Evolutionary conservation across 495 filamentous ascomycete genomes (phyloP), one percentile per base, ranked within the genome.

Genomic region (Paragyromitra xinjiangensis): DNA sequence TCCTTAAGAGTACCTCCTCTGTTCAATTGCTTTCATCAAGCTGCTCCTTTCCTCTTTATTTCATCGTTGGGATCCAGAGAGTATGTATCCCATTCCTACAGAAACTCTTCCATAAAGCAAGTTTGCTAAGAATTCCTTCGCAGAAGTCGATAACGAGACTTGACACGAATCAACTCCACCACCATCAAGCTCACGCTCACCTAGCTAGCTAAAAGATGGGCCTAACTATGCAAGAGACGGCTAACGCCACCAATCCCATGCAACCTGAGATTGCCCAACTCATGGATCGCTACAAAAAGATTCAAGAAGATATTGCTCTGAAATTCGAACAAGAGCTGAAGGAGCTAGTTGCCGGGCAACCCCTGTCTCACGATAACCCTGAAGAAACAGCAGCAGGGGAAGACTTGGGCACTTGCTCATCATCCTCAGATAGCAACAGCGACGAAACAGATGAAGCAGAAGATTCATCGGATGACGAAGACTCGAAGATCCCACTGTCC

Each of bases 391-490:
- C 34, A 61, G 51, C 22, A 59, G 64, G 34, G 26, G 56, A 45
- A 50, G 69, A 73, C 48, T 73, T 62, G 22, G 66, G 51, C 69
- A 73, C 29, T 16, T 48, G 19, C 48, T 55, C 39, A 63, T 56
- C 56, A 61, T 22, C 19, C 19, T 68, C 73, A 16, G 68, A 58
- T 22, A 53, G 66, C 29, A 72, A 40, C 40, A 73, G 62, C 50
- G 58, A 77, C 48, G 74, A 66, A 66, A 73, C 48, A 24, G 61
- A 73, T 64, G 37, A n/a, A 40, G 50, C 40, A n/a, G 39, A 19
- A 14, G 64, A 71, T 26, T 64, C 68, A 2, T 73, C 73, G 7
- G 69, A 71, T 11, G 73, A 76, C 55, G 73, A 73, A 48, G 50
- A 51, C 37, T 39, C 68, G 19, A 69, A 73, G 34, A 55, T 50